Conservation (phyloP, 257 asterid species). For the Primulina tabacum region DNA sequence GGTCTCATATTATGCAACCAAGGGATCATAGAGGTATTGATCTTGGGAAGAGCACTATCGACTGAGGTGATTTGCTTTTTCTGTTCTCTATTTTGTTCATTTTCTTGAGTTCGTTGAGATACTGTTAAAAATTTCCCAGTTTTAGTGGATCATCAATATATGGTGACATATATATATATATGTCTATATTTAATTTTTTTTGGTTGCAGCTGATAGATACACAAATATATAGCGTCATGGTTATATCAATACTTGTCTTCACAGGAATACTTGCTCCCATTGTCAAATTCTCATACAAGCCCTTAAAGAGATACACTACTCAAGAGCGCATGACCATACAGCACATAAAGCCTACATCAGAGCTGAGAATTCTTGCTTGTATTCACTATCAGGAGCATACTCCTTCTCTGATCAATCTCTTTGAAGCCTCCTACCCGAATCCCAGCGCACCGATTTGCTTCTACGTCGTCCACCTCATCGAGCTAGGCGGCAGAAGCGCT, state of each 20-base stretch:
- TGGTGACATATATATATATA: too few species aligned
- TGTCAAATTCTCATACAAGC: constrained; percentile 34
- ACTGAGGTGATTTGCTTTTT: constrained; percentile 19
- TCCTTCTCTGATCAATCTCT: constrained; percentile 28
- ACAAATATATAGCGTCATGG: constrained; percentile 33
- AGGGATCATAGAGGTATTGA: constrained; percentile 40
- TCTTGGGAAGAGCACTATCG: constrained; percentile 32
- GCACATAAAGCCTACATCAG: constrained; percentile 23
- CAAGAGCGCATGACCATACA: constrained; percentile 31
- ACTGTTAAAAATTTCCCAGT: neutral
- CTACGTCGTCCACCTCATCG: constrained; percentile 36
- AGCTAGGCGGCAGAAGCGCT: constrained; percentile 34
- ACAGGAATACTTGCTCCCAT: constrained; percentile 32
- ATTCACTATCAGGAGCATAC: constrained; percentile 34
- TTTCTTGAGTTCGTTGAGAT: too few species aligned
- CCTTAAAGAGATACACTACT: constrained; percentile 25
- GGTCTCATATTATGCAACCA: constrained; percentile 40
- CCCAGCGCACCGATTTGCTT: constrained; percentile 29
- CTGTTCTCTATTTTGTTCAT: too few species aligned
- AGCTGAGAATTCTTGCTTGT: constrained; percentile 39
- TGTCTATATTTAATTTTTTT: neutral
- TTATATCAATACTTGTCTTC: constrained; percentile 25
- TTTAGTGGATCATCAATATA: too few species aligned
- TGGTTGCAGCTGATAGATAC: constrained; percentile 34
- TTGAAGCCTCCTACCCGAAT: constrained; percentile 33